Percentiles rank a stretch among this genome's conserved stretches.
Conservation (phyloP, 805 yeast species). For the Yarrowia porcina region DNA sequence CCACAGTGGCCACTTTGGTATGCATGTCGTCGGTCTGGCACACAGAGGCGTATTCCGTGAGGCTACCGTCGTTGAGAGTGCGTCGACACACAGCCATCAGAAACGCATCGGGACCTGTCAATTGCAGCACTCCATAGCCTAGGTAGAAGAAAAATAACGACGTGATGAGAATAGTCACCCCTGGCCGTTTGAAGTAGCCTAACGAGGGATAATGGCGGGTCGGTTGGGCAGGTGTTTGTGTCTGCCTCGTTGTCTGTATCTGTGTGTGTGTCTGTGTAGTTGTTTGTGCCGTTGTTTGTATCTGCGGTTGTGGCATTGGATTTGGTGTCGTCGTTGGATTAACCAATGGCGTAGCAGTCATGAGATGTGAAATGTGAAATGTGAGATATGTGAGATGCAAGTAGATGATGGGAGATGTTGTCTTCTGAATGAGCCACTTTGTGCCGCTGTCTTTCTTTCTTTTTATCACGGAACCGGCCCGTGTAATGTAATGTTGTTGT, state of each 20-base stretch:
- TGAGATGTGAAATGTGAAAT: neutral
- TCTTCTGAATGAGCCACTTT: neutral
- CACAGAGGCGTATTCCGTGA: neutral
- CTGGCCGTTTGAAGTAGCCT: slow-evolving; percentile 4
- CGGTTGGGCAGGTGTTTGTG: neutral
- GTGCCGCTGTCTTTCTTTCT: neutral
- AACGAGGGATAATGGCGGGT: neutral
- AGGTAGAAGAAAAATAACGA: slow-evolving; percentile 13
- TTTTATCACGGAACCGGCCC: neutral
- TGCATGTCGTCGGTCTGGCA: slow-evolving; percentile 10
- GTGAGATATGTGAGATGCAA: neutral
- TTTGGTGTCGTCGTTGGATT: neutral
- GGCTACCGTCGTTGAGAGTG: neutral
- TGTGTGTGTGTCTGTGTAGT: neutral
- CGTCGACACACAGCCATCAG: slow-evolving; percentile 14
- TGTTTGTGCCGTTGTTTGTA: neutral
- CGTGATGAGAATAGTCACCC: slow-evolving; percentile 1
- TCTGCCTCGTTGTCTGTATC: neutral
- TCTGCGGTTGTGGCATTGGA: neutral
- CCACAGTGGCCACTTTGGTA: neutral
- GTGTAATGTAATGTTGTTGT: neutral
- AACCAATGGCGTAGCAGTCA: neutral
- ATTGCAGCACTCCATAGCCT: slow-evolving; percentile 1
- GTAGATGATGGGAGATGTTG: neutral
- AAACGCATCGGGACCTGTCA: neutral